Evolutionary conservation across 1,284 basidiomycete genomes (phyloP).

Genomic region (Microbotryum saponariae): DNA sequence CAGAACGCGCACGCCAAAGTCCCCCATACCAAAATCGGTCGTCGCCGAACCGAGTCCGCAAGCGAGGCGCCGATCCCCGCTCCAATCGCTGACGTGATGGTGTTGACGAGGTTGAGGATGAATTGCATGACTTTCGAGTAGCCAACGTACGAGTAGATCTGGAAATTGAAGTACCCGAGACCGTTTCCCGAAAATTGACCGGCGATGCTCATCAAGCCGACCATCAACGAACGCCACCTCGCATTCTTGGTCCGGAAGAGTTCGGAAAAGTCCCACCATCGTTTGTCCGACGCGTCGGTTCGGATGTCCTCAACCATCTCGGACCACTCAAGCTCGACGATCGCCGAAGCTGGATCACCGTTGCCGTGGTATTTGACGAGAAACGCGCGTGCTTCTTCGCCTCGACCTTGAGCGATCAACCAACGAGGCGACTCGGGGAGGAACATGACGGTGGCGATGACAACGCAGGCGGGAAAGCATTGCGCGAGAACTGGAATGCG

Average conservation of each 20-base stretch:
- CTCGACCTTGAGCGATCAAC: constrained; percentile 13
- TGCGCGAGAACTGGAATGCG: constrained; percentile 38
- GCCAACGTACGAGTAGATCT: constrained; percentile 35
- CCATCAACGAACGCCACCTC: background rate
- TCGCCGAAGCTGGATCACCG: constrained; percentile 6
- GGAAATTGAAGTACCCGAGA: background rate
- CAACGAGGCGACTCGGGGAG: constrained; percentile 23
- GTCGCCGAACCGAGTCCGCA: constrained; percentile 44
- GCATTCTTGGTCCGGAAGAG: constrained; percentile 41
- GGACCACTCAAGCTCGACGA: constrained; percentile 4
- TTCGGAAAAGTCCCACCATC: constrained; percentile 37
- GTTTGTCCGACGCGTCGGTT: constrained; percentile 27
- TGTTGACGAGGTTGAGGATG: constrained; percentile 54
- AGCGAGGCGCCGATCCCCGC: constrained; percentile 48
- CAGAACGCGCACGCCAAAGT: constrained; percentile 28
- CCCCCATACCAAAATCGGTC: constrained; percentile 35
- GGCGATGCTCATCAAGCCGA: background rate
- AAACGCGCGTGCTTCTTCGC: constrained; percentile 17
- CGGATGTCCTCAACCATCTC: background rate
- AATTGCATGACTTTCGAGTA: constrained; percentile 43
- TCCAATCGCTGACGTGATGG: constrained; percentile 50
- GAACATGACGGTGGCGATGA: constrained; percentile 31
- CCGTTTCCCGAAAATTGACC: background rate
- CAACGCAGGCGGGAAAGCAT: constrained; percentile 30
- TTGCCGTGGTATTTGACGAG: constrained; percentile 26